Conservation (phyloP, 306 rosid genomes). For the Quercus variabilis region DNA sequence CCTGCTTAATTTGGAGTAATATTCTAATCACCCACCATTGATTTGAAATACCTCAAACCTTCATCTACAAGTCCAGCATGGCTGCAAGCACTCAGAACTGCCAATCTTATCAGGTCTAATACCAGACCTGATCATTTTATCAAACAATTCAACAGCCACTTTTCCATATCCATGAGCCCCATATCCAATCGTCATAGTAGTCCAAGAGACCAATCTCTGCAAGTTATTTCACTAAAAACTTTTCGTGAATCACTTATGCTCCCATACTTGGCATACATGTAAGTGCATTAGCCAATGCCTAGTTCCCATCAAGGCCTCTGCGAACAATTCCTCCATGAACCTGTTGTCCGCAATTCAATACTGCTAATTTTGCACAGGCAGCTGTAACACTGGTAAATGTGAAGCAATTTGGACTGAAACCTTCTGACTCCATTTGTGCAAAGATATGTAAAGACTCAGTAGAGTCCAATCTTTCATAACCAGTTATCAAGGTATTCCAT, state of each 20-base stretch:
- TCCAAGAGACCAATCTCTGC: conserved; percentile 71
- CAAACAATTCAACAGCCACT: conserved; percentile 59
- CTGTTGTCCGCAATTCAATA: conserved; percentile 60
- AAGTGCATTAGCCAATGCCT: conserved; percentile 63
- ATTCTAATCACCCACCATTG: conserved; percentile 44
- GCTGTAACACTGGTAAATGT: conserved; percentile 59
- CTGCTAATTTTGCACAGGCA: conserved; percentile 63
- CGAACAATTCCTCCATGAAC: conserved; percentile 60
- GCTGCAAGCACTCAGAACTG: conserved; percentile 74
- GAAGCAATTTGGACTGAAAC: conserved; percentile 60
- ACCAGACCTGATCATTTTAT: conserved; percentile 60
- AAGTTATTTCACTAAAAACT: conserved; percentile 44
- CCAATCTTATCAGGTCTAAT: conserved; percentile 70
- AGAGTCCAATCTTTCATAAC: conserved; percentile 54
- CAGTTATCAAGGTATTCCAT: conserved; percentile 76
- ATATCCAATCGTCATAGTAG: conserved; percentile 70
- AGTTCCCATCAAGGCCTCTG: conserved; percentile 47
- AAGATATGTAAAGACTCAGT: conserved; percentile 51
- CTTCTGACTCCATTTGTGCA: conserved; percentile 51
- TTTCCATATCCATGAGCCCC: conserved; percentile 78
- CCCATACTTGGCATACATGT: conserved; percentile 82
- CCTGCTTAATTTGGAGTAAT: conserved; percentile 48
- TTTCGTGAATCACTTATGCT: conserved; percentile 45
- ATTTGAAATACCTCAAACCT: conserved; percentile 58
- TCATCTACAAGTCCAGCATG: conserved; percentile 69